phyloP scores from a whole-genome alignment of 2,329 filamentous ascomycete genomes.

The Colletotrichum lupini region DNA sequence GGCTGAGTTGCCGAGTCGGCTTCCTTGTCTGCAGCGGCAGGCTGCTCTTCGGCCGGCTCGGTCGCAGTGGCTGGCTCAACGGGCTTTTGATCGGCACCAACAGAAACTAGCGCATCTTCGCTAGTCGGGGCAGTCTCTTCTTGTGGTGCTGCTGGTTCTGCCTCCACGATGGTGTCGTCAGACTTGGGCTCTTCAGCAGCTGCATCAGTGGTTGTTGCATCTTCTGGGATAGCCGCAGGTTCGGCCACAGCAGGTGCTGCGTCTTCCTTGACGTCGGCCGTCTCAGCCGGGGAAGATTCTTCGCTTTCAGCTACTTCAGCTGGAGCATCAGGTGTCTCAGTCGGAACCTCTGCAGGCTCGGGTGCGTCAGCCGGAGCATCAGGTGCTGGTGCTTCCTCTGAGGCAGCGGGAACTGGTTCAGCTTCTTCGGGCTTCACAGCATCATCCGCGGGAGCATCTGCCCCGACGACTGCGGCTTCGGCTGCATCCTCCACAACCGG shows the following conservation, averaged over 20 bases:
- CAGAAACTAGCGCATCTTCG: neutral
- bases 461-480: neutral
- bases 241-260: neutral
- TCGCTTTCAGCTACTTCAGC: neutral
- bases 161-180: neutral
- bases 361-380: neutral
- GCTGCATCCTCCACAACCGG: neutral
- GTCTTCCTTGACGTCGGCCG: neutral
- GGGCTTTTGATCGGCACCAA: neutral
- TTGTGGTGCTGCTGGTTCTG: neutral
- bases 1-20: neutral
- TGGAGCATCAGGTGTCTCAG: neutral
- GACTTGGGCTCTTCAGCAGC: neutral
- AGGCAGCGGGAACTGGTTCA: neutral
- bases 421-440: neutral
- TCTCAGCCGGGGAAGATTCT: neutral
- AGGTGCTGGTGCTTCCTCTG: neutral
- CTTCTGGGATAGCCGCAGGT: neutral
- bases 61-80: neutral
- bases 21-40: neutral
- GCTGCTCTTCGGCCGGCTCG: neutral
- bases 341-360: neutral
- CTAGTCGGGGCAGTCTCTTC: neutral
- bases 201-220: neutral
- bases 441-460: slow-evolving; percentile 3